phyloP scores from a whole-genome alignment of 192 early-diverging fungal genomes.

The Coemansia sp. region DNA sequence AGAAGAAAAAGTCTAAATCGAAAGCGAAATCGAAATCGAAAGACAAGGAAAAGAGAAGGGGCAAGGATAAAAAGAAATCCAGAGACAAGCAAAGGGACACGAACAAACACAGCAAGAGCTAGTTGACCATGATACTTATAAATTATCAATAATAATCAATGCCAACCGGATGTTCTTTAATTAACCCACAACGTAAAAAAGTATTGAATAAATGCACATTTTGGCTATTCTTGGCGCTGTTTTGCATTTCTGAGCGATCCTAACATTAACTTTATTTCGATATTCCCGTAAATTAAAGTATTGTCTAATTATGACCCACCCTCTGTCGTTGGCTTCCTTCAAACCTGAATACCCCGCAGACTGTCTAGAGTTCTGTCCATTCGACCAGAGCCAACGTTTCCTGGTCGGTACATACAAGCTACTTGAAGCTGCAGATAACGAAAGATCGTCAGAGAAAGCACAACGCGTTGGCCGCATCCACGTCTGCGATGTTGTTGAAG shows the following conservation, averaged over 20 bases:
- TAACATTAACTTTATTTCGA: no score
- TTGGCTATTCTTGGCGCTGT: no score
- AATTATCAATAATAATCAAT: no score
- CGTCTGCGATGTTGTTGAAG: slow-evolving; percentile 56
- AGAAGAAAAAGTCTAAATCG: slow-evolving; percentile 4
- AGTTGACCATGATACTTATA: no score
- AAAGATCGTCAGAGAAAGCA: slow-evolving; percentile 34
- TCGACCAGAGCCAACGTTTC: slow-evolving; percentile 50
- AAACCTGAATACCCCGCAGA: slow-evolving; percentile 73
- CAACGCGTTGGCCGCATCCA: slow-evolving; percentile 68
- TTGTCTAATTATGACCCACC: background rate
- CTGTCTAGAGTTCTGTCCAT: slow-evolving; percentile 73
- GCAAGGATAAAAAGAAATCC: background rate
- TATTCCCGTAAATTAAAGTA: background rate
- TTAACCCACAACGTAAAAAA: no score
- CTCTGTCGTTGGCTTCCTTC: slow-evolving; percentile 54
- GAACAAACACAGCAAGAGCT: no score
- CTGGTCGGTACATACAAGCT: slow-evolving; percentile 77
- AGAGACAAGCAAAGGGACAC: background rate
- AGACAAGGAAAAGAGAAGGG: background rate
- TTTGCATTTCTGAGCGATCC: no score
- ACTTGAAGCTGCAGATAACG: slow-evolving; percentile 9
- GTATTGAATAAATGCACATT: no score
- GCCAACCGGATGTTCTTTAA: no score
- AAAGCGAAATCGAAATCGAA: background rate